phyloP scores from a whole-genome alignment of 2,329 filamentous ascomycete species.

The Parascedosporium putredinis region DNA sequence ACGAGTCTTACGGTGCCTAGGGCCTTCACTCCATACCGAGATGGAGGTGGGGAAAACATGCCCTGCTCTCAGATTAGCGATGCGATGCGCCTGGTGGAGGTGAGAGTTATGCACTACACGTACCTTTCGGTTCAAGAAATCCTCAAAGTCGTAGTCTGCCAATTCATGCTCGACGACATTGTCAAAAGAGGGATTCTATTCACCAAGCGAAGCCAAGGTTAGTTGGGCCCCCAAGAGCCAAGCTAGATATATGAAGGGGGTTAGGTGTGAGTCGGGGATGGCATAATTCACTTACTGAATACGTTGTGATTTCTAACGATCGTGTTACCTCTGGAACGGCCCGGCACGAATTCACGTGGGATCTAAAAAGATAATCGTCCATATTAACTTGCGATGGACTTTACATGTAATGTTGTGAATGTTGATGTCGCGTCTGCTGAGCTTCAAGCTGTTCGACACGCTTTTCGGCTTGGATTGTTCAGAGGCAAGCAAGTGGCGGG shows the following conservation, averaged over 20 bases:
- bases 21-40: constrained; percentile 31
- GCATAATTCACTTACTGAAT: constrained; percentile 37
- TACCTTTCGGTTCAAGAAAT: constrained; percentile 42
- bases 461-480: no score
- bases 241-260: neutral
- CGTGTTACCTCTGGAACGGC: constrained; percentile 40
- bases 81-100: neutral
- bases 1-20: constrained; percentile 43
- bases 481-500: no score
- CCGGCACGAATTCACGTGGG: constrained; percentile 35
- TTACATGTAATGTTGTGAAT: neutral
- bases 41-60: constrained; percentile 36
- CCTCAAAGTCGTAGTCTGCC: constrained; percentile 44
- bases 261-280: neutral
- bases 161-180: constrained; percentile 41
- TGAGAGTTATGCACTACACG: constrained; percentile 14
- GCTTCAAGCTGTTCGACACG: neutral
- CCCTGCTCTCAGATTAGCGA: constrained; percentile 26
- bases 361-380: constrained; percentile 49
- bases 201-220: constrained; percentile 27
- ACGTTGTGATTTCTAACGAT: constrained; percentile 50
- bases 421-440: neutral
- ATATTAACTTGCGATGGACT: constrained; percentile 21
- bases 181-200: constrained; percentile 36
- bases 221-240: no score